Evolutionary conservation across 768 basidiomycete genomes (phyloP), one percentile per base, ranked within the genome.

Genomic region (Boletus rubropictus): DNA sequence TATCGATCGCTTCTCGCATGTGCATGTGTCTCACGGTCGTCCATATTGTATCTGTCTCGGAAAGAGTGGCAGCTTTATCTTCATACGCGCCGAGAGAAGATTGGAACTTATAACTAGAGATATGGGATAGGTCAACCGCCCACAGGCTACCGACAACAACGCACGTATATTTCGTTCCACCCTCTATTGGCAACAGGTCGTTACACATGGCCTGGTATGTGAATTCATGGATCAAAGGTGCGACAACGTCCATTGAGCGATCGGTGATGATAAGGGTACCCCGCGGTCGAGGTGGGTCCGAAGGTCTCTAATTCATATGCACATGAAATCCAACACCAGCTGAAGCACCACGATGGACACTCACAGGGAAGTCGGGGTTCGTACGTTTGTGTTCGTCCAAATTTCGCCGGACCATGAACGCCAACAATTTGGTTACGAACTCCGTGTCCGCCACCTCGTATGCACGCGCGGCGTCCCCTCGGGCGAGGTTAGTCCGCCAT

Each of bases 191-290:
- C 5, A 99, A 75, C 17, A 99, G 68, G 65, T 99, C 96, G 57
- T 93, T 92, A 40, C 86, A 87, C 96, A 99, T 99, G 0, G 96
- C 95, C 67, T 98, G 96, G 66, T 98, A 99, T 18, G 95, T 98
- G 62, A 99, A 99, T 61, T 98, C 96, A 63, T 99, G 96, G 29
- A 96, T 63, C 50, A 97, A 79, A 2, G 96, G 96, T 3, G 91
- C 86, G 21, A 87, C 61, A 57, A 84, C 82, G 66, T 99, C 96
- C 86, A 99, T 91, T 4, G 93, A 79, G n/a, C 96, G 83, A 67
- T 99, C 96, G 5, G 93, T 94, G 50, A 99, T 86, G 60, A 98
- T 77, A 32, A 98, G 71, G 14, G 90, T 87, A 4, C 79, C 83
- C 47, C 86, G 81, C 11, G 86, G 84, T 50, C 92, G 75, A 7